Percentiles rank a stretch among this genome's conserved stretches.
Evolutionary conservation across 2,329 filamentous ascomycete species (phyloP).

Genomic region (Xylaria sp.): DNA sequence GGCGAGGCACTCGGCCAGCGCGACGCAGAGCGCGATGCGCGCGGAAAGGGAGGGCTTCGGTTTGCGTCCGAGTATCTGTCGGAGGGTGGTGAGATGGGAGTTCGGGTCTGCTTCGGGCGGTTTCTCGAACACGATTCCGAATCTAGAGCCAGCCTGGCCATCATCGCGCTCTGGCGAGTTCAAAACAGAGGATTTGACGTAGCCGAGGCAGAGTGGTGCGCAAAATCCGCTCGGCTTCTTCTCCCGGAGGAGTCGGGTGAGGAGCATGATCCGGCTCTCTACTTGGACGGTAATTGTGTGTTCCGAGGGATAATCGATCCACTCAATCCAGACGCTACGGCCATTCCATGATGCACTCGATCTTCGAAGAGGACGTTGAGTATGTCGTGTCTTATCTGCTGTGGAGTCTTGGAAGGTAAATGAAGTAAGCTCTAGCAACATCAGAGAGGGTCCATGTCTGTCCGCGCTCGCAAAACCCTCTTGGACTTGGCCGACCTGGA

Average conservation of each 20-base stretch:
- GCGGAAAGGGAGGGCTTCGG: constrained; percentile 8
- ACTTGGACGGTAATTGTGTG: neutral
- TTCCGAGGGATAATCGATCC: constrained; percentile 4
- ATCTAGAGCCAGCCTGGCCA: neutral
- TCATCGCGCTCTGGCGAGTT: neutral
- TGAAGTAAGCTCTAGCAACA: neutral
- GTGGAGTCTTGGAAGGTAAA: neutral
- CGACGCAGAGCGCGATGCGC: constrained; percentile 6
- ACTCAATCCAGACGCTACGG: constrained; percentile 12
- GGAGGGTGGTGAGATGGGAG: constrained; percentile 3
- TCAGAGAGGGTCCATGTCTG: neutral
- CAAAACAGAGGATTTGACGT: constrained; percentile 1
- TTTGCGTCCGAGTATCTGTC: constrained; percentile 5
- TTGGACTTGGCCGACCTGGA: neutral
- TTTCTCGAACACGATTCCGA: constrained; percentile 13
- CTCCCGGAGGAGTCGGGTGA: constrained; percentile 6
- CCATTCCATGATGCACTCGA: neutral
- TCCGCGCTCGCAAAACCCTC: neutral
- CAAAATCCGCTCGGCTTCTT: constrained; percentile 6
- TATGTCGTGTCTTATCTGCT: no score
- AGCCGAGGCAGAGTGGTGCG: constrained; percentile 14
- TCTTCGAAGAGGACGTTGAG: neutral
- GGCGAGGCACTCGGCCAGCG: constrained; percentile 7
- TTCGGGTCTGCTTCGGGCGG: neutral
- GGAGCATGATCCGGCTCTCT: neutral